phyloP scores from a whole-genome alignment of 495 filamentous ascomycete genomes.

The Xylaria longipes region DNA sequence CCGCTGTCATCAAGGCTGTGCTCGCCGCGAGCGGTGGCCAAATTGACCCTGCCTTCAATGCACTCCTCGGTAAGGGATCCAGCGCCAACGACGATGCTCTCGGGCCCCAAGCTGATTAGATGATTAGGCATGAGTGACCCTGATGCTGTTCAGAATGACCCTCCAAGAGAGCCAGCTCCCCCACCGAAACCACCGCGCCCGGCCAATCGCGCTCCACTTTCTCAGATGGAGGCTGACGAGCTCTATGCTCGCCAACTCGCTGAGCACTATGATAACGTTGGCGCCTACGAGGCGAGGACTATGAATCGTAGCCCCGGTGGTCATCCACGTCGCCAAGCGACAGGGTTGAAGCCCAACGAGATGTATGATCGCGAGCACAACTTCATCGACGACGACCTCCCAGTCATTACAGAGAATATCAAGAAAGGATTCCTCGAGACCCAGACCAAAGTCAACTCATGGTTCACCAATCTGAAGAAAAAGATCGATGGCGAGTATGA shows the following conservation, averaged over 20 bases:
- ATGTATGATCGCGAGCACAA: constrained; percentile 69
- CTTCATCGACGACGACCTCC: constrained; percentile 96
- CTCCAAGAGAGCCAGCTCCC: constrained; percentile 45
- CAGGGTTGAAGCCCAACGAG: constrained; percentile 52
- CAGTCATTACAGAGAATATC: constrained; percentile 90
- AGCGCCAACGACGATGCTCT: not conserved
- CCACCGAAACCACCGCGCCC: constrained; percentile 78
- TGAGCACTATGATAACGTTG: constrained; percentile 78
- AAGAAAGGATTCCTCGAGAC: constrained; percentile 95
- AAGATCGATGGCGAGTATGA: constrained; percentile 84
- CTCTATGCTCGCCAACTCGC: constrained; percentile 92
- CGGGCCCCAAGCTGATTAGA: constrained; percentile 5
- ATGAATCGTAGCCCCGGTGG: constrained; percentile 51
- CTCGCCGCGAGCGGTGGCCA: constrained; percentile 82
- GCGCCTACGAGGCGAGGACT: constrained; percentile 58
- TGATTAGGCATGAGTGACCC: constrained; percentile 89
- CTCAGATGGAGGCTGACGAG: constrained; percentile 90
- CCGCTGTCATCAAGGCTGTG: constrained; percentile 84
- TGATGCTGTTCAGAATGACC: constrained; percentile 71
- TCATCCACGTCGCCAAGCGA: constrained; percentile 51
- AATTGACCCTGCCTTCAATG: constrained; percentile 95
- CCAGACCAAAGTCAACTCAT: constrained; percentile 88
- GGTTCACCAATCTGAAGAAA: constrained; percentile 91
- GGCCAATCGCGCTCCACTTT: constrained; percentile 65
- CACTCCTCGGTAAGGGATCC: constrained; percentile 72